Percentiles rank a stretch among this genome's conserved stretches.
These are phyloP conservation scores for Myochromella boudieri DNA, from an alignment of 768 basidiomycete species.

Conservation along the genomic window DNA sequence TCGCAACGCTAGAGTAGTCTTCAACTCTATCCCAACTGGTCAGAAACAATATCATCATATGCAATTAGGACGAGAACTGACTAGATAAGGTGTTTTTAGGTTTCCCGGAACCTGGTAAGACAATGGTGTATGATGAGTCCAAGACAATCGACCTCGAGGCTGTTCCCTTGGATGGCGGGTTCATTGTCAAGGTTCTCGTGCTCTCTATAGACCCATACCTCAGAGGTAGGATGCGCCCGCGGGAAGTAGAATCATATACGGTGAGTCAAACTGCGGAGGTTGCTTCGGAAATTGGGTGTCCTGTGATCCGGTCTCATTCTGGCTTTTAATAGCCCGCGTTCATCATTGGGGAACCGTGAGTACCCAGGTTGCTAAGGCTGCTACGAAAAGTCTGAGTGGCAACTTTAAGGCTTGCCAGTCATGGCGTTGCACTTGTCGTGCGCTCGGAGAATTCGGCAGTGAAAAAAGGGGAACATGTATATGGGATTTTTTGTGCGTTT, in stretches of 20 bases:
- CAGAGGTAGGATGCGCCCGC: slow-evolving; percentile 36
- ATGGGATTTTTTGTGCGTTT: slow-evolving; percentile 28
- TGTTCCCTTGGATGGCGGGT: slow-evolving; percentile 41
- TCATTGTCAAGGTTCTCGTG: slow-evolving; percentile 50
- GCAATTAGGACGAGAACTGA: background rate
- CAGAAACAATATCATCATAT: background rate
- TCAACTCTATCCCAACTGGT: slow-evolving; percentile 5
- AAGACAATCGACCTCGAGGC: slow-evolving; percentile 52
- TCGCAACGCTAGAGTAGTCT: background rate
- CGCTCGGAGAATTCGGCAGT: slow-evolving; percentile 36
- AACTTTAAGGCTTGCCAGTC: slow-evolving; percentile 23
- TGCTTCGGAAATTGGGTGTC: too few species aligned
- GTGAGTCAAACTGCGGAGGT: slow-evolving; percentile 11
- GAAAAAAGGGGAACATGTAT: slow-evolving; percentile 40
- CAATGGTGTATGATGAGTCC: slow-evolving; percentile 41
- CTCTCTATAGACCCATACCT: slow-evolving; percentile 45
- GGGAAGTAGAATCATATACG: slow-evolving; percentile 24
- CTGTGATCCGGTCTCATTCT: too few species aligned
- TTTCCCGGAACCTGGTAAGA: slow-evolving; percentile 45
- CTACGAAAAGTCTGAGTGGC: background rate
- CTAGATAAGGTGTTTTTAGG: slow-evolving; percentile 21
- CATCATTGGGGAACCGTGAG: slow-evolving; percentile 36
- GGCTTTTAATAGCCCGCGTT: slow-evolving; percentile 24
- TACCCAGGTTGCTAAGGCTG: background rate
- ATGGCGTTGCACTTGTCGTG: slow-evolving; percentile 44